Percentiles rank a stretch among this genome's conserved stretches.
phyloP scores from a whole-genome alignment of 192 early-diverging fungal species.

The Borealophlyctis nickersoniae region DNA sequence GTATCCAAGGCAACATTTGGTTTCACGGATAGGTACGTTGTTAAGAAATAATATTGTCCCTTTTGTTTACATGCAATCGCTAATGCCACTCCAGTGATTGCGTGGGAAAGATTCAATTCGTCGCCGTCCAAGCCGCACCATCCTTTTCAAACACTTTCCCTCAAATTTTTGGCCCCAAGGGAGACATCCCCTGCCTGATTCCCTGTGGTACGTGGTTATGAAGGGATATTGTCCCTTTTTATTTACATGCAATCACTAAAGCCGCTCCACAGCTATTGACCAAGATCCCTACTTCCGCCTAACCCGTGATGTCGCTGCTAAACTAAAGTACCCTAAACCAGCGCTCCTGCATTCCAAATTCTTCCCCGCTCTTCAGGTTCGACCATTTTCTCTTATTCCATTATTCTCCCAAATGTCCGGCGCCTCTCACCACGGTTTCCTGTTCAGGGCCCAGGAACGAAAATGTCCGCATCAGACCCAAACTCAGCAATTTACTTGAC shows the following conservation, averaged over 20 bases:
- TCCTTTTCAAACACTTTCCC: conserved; percentile 95
- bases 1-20: conserved; percentile 87
- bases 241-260: too few relatives aligned
- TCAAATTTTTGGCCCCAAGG: conserved; percentile 85
- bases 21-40: conserved; percentile 70
- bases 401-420: not conserved
- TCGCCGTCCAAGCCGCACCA: conserved; percentile 88
- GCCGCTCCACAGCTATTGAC: too few relatives aligned
- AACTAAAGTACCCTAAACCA: conserved; percentile 95
- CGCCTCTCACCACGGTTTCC: not conserved
- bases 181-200: conserved; percentile 92
- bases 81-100: conserved; percentile 54
- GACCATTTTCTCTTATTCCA: not conserved
- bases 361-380: conserved; percentile 85
- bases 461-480: conserved; percentile 92
- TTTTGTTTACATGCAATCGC: not conserved
- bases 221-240: too few relatives aligned
- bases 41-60: not conserved
- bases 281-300: conserved; percentile 99
- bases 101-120: conserved; percentile 93
- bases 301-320: conserved; percentile 88
- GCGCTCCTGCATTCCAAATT: conserved; percentile 90
- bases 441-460: conserved; percentile 74
- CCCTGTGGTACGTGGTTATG: too few relatives aligned
- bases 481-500: conserved; percentile 89